These are phyloP conservation scores for Coemansia sp. DNA, from an alignment of 192 early-diverging fungal genomes.

Conservation along the genomic window DNA sequence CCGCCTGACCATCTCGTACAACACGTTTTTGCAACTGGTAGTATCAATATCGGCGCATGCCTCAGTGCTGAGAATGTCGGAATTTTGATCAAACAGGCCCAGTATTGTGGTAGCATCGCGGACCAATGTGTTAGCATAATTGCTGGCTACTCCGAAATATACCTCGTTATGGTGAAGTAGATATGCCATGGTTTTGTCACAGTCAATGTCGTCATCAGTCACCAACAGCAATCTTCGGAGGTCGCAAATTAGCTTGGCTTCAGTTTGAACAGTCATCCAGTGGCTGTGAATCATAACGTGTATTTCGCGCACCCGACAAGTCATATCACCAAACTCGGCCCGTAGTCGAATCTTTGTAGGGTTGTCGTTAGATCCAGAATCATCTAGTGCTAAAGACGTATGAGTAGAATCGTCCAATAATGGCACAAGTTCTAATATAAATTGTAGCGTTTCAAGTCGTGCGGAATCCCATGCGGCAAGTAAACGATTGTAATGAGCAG, in stretches of 20 bases:
- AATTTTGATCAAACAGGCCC: constrained; percentile 8
- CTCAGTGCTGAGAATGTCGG: neutral
- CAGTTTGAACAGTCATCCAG: constrained; percentile 1
- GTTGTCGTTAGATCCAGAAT: constrained; percentile 3
- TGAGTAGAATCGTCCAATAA: constrained; percentile 2
- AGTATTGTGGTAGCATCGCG: constrained; percentile 13
- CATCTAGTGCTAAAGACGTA: neutral
- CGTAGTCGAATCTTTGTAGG: constrained; percentile 21
- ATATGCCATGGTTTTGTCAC: neutral
- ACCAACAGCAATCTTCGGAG: constrained; percentile 3
- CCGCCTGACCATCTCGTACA: constrained; percentile 7
- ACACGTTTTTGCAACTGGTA: constrained; percentile 6
- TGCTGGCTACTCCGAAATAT: constrained; percentile 27
- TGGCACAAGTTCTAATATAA: constrained; percentile 26
- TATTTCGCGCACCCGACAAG: constrained; percentile 17
- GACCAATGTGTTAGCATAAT: neutral
- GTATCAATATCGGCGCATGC: neutral
- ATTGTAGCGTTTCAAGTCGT: constrained; percentile 27
- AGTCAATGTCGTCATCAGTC: neutral
- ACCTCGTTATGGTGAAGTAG: constrained; percentile 18
- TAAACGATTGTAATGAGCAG: constrained; percentile 38
- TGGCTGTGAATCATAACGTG: constrained; percentile 4
- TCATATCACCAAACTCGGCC: constrained; percentile 46
- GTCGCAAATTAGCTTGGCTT: constrained; percentile 7
- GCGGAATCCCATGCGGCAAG: constrained; percentile 27